Conservation (phyloP, 306 rosid genomes). For the Sphenostylis stenocarpa region DNA sequence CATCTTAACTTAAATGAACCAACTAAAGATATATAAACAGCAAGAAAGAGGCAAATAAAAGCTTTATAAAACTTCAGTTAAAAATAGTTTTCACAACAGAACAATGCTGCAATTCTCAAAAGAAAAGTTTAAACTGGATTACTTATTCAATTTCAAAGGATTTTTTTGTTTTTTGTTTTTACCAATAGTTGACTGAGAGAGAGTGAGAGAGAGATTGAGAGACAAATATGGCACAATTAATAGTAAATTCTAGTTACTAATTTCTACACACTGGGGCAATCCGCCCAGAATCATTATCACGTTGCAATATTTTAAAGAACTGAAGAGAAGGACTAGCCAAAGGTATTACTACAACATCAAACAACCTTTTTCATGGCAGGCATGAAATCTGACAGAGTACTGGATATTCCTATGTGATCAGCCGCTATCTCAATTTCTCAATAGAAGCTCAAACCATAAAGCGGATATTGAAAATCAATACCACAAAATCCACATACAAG, state of each 20-base stretch:
- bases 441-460: conserved; percentile 33
- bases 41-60: conserved; percentile 1
- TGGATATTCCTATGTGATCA: conserved; percentile 25
- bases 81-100: too few species aligned
- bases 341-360: conserved; percentile 8
- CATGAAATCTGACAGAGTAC: conserved; percentile 43
- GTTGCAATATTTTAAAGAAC: conserved; percentile 2
- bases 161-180: too few species aligned
- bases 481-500: conserved; percentile 33
- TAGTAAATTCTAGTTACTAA: not conserved
- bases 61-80: not conserved
- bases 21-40: conserved; percentile 12
- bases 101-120: too few species aligned
- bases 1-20: not conserved
- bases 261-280: too few species aligned
- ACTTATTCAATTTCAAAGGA: too few species aligned
- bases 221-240: not conserved
- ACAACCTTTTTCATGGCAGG: conserved; percentile 66
- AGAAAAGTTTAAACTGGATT: too few species aligned
- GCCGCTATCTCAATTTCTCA: conserved; percentile 31
- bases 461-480: conserved; percentile 35
- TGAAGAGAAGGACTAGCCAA: not conserved
- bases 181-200: too few species aligned
- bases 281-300: not conserved
- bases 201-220: too few species aligned